Evolutionary conservation across 1,139 yeast genomes (phyloP).

Genomic region (Kazachstania sp.): DNA sequence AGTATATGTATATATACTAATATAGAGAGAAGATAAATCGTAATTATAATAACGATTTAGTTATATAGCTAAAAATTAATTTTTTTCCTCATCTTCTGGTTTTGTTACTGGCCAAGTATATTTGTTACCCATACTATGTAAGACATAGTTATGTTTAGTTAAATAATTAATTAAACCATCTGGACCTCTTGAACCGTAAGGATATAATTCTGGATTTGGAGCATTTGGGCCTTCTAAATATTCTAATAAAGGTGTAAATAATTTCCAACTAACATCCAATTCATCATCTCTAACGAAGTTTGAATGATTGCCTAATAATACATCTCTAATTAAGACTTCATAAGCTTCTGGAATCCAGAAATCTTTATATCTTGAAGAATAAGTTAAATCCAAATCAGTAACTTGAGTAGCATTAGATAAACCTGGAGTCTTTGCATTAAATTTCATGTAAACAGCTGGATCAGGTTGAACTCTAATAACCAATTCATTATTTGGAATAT

Average conservation of each 20-base stretch:
- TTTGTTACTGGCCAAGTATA: constrained; percentile 82
- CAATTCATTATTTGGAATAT: constrained; percentile 83
- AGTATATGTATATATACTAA: not conserved
- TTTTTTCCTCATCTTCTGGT: constrained; percentile 3
- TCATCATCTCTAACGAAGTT: constrained; percentile 98
- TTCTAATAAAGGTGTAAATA: constrained; percentile 84
- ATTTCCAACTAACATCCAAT: constrained; percentile 83
- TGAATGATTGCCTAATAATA: constrained; percentile 85
- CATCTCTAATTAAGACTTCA: constrained; percentile 89
- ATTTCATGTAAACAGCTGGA: constrained; percentile 86
- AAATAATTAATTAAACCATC: constrained; percentile 52
- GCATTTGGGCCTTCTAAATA: constrained; percentile 63
- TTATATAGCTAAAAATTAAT: not conserved
- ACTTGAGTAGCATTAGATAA: constrained; percentile 69
- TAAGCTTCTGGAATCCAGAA: constrained; percentile 97
- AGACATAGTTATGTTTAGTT: constrained; percentile 58
- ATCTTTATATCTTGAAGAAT: constrained; percentile 70
- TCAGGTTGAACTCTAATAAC: constrained; percentile 91
- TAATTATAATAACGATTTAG: not conserved
- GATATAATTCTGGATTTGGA: constrained; percentile 56
- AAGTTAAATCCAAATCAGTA: constrained; percentile 86
- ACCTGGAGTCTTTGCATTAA: constrained; percentile 92
- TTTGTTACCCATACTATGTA: constrained; percentile 43
- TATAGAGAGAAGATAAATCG: not conserved
- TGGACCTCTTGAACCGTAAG: constrained; percentile 94